These are phyloP conservation scores for Phallus indusiatus DNA, from an alignment of 768 basidiomycete genomes.

Conservation along the genomic window DNA sequence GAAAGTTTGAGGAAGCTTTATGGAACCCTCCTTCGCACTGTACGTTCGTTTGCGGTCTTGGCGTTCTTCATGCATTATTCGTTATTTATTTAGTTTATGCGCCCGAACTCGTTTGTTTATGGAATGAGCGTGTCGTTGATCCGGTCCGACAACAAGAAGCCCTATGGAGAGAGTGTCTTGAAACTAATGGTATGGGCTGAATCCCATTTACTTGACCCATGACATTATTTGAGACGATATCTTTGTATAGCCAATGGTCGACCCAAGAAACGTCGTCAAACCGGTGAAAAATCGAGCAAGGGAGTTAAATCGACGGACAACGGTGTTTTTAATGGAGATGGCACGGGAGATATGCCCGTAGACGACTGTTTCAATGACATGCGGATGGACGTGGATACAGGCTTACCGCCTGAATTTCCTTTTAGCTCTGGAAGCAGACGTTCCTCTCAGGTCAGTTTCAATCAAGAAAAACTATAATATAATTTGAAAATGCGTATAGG, in stretches of 20 bases:
- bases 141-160: conserved; percentile 1
- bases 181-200: neutral
- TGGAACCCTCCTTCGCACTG: conserved; percentile 58
- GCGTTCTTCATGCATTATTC: neutral
- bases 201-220: neutral
- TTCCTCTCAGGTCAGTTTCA: conserved; percentile 49
- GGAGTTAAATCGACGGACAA: neutral
- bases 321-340: neutral
- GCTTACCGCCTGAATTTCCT: neutral
- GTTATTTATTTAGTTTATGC: conserved; percentile 44
- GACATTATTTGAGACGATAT: neutral
- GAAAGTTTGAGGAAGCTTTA: conserved; percentile 51
- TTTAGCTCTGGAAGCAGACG: conserved; percentile 24
- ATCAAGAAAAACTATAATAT: neutral
- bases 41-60: conserved; percentile 24
- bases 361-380: neutral
- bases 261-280: neutral
- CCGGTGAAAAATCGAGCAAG: neutral
- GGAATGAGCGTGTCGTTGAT: conserved; percentile 30
- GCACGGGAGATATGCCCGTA: neutral
- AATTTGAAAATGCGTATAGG: conserved; percentile 33
- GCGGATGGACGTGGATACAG: neutral
- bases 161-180: conserved; percentile 1
- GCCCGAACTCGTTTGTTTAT: conserved; percentile 59
- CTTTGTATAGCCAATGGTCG: neutral